These are phyloP conservation scores for Dalbergia cochinchinensis DNA, from an alignment of 306 rosid species.

Conservation along the genomic window DNA sequence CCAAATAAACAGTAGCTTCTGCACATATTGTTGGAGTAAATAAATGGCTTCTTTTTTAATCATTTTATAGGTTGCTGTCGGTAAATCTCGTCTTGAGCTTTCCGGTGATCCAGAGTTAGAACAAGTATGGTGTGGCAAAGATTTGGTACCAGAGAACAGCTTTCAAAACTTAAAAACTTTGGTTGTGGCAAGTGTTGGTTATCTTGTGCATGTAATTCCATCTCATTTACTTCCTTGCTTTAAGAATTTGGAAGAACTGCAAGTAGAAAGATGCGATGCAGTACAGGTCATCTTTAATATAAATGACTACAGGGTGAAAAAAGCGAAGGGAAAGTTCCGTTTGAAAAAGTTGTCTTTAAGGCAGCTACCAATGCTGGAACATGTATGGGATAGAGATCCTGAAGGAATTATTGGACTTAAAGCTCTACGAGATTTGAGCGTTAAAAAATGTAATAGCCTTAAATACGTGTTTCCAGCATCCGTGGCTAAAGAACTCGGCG, in stretches of 20 bases:
- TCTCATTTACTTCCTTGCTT: conserved; percentile 36
- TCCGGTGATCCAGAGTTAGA: neutral
- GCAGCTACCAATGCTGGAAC: conserved; percentile 17
- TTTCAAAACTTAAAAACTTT: conserved; percentile 26
- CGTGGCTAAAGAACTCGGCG: neutral
- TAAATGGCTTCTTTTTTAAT: neutral
- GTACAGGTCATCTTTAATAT: conserved; percentile 31
- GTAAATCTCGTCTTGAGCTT: neutral
- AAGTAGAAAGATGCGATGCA: accelerated
- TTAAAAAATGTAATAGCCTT: neutral
- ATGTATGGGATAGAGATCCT: conserved; percentile 37
- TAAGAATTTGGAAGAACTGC: conserved; percentile 23
- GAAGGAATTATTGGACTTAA: conserved; percentile 17
- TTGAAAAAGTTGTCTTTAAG: neutral
- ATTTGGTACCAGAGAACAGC: neutral
- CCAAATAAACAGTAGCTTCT: neutral
- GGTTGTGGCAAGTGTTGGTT: accelerated
- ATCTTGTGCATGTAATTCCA: conserved; percentile 30
- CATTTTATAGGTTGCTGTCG: neutral
- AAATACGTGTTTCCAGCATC: neutral
- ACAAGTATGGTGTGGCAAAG: neutral
- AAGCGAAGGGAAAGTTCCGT: conserved; percentile 2
- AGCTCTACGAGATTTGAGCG: neutral
- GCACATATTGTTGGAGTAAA: neutral
- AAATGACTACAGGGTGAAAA: neutral